Conservation (phyloP, 257 asterid genomes). For the Petunia axillaris region DNA sequence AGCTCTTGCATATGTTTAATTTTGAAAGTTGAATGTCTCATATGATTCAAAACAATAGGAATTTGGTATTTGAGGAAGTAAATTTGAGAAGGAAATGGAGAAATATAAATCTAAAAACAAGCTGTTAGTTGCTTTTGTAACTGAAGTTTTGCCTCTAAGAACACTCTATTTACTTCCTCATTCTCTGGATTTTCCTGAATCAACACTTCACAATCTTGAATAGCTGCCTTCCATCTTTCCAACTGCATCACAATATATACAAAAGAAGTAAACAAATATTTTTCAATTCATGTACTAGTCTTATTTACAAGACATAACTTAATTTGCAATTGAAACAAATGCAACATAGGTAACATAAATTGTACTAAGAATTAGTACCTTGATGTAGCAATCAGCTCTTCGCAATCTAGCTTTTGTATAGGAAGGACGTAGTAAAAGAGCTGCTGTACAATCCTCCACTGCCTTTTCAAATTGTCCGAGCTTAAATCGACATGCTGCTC, state of each 20-base stretch:
- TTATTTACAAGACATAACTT: not conserved
- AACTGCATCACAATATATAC: slow-evolving; percentile 24
- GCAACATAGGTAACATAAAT: not conserved
- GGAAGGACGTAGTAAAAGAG: slow-evolving; percentile 47
- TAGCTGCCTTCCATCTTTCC: slow-evolving; percentile 51
- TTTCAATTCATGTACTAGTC: not conserved
- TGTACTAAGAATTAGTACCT: slow-evolving; percentile 37
- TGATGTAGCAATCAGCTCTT: slow-evolving; percentile 55
- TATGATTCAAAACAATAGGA: too few species aligned
- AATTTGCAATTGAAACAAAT: too few species aligned
- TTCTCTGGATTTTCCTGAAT: slow-evolving; percentile 47
- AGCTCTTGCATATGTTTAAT: too few species aligned
- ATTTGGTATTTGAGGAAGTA: too few species aligned
- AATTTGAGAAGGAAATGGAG: too few species aligned
- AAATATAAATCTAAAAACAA: too few species aligned
- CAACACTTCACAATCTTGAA: slow-evolving; percentile 54
- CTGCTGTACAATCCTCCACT: slow-evolving; percentile 55
- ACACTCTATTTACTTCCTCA: slow-evolving; percentile 41
- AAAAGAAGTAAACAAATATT: not conserved
- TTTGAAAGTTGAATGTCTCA: too few species aligned
- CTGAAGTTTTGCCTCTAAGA: slow-evolving; percentile 35
- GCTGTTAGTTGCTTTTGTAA: not conserved
- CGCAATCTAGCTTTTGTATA: slow-evolving; percentile 57
- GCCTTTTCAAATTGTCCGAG: slow-evolving; percentile 53
- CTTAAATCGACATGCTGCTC: slow-evolving; percentile 58